These are phyloP conservation scores for Cercospora canescens DNA, from an alignment of 2,329 filamentous ascomycete species.

Conservation along the genomic window DNA sequence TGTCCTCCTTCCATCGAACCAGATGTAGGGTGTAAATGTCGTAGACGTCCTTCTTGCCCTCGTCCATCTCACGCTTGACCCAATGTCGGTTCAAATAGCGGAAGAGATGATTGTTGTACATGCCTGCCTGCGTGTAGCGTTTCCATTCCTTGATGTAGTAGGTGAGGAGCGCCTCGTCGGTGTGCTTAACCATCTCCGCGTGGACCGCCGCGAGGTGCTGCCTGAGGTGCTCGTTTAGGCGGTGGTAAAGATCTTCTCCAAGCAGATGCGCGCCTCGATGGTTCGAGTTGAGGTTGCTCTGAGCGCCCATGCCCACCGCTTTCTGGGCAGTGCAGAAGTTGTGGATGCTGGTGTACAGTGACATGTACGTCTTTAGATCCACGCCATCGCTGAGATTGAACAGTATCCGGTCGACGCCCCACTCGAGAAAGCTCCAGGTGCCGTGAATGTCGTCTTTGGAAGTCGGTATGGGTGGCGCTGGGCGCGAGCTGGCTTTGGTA, in stretches of 20 bases:
- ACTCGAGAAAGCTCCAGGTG: slow-evolving; percentile 81
- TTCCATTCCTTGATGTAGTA: slow-evolving; percentile 98
- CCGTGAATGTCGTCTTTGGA: slow-evolving; percentile 41
- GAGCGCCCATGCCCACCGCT: slow-evolving; percentile 59
- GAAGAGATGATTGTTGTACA: slow-evolving; percentile 97
- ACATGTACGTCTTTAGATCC: slow-evolving; percentile 97
- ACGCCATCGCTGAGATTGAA: slow-evolving; percentile 85
- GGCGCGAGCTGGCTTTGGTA: slow-evolving; percentile 12
- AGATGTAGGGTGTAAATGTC: slow-evolving; percentile 97
- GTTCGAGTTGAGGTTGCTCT: slow-evolving; percentile 52
- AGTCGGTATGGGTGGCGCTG: slow-evolving; percentile 35
- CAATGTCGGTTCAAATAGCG: slow-evolving; percentile 95
- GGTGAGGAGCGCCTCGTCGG: slow-evolving; percentile 82
- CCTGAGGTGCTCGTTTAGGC: slow-evolving; percentile 82
- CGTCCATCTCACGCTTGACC: slow-evolving; percentile 98
- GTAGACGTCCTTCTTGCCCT: slow-evolving; percentile 97
- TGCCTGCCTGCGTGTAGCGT: slow-evolving; percentile 90
- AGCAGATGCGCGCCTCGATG: slow-evolving; percentile 87
- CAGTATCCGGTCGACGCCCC: slow-evolving; percentile 91
- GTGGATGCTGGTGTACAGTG: slow-evolving; percentile 94
- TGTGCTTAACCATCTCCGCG: slow-evolving; percentile 72
- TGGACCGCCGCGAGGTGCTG: slow-evolving; percentile 72
- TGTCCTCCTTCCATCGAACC: slow-evolving; percentile 90
- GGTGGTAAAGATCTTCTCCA: slow-evolving; percentile 92
- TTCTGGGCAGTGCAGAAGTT: slow-evolving; percentile 99